Evolutionary conservation across 1,284 basidiomycete species (phyloP), one percentile per base, ranked within the genome.

Genomic region (Ustilago trichophora): DNA sequence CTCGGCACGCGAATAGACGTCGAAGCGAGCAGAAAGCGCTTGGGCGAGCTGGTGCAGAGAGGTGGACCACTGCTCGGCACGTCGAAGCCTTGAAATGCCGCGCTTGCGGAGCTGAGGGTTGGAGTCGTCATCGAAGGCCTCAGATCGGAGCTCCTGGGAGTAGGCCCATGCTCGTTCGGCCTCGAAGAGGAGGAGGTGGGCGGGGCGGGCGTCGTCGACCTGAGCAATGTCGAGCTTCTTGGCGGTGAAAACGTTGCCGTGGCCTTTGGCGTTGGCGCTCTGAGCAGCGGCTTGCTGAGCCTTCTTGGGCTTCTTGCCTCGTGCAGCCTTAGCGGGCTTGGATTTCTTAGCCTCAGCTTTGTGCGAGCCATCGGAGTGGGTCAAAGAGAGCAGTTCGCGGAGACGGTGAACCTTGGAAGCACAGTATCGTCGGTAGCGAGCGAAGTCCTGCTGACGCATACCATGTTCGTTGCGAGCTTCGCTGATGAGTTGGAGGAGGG

Each of bases 131-230:
- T 86, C 85, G 13, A 86, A 82, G 11, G 88, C 84, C 48, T 85
- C 82, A 3, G 86, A 82, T 49, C 86, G 84, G 34, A 94, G 86
- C 68, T 93, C 91, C 82, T 93, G 91, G 9, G 92, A 89, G 82
- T 91, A 88, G 1, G 91, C 88, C 88, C 92, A 93, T n/a, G 92
- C 90, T 42, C 93, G 88, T 82, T 97, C 93, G 6, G 92, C 87
- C 79, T 93, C 91, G 76, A 93, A 89, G 10, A 96, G 85, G 34
- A 93, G 84, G 2, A 96, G 85, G 72, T 94, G 52, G 45, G 63
- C 54, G 29, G 44, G 40, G 47, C 75, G 55, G 13, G 56, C 73
- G 32, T 76, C 63, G 32, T 53, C 34, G 21, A 78, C 75, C 9
- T 72, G 53, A 16, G 50, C 53, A 22, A 77, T 42, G 21, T 58